Evolutionary conservation across 2,329 filamentous ascomycete species (phyloP).

Genomic region (Cladosporium sp.): DNA sequence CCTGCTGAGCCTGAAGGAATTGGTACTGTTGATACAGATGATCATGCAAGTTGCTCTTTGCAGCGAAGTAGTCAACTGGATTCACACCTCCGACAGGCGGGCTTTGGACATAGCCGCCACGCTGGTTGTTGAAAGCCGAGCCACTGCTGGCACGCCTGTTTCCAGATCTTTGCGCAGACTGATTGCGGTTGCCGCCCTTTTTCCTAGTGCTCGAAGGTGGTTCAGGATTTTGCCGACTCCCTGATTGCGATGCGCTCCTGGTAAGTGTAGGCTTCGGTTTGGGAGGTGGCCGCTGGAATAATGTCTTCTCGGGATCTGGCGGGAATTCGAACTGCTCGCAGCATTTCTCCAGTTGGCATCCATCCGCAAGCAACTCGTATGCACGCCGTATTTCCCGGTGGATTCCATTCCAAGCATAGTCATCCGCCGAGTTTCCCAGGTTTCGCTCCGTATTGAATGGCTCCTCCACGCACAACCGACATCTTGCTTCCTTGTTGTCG

Average conservation of each 20-base stretch:
- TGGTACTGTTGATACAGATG: conserved; percentile 53
- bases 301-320: conserved; percentile 63
- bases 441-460: conserved; percentile 91
- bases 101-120: conserved; percentile 43
- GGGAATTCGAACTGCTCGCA: conserved; percentile 89
- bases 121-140: conserved; percentile 48
- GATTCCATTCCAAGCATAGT: conserved; percentile 88
- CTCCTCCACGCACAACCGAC: conserved; percentile 91
- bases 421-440: conserved; percentile 92
- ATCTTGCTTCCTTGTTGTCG: conserved; percentile 53
- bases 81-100: conserved; percentile 43
- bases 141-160: conserved; percentile 61
- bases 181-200: conserved; percentile 48
- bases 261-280: conserved; percentile 59
- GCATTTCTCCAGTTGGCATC: conserved; percentile 74
- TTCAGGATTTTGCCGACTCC: conserved; percentile 48
- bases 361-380: conserved; percentile 75
- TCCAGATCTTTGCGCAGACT: conserved; percentile 51
- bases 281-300: conserved; percentile 58
- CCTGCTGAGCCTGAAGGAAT: conserved; percentile 40
- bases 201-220: conserved; percentile 37
- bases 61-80: conserved; percentile 45
- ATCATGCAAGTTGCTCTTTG: conserved; percentile 48
- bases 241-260: conserved; percentile 48
- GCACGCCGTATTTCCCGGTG: conserved; percentile 87